A percentile compares a stretch with the other conserved stretches of the same genome.
Evolutionary conservation across 805 yeast genomes (phyloP).

Genomic region (Kuraishia borneana): DNA sequence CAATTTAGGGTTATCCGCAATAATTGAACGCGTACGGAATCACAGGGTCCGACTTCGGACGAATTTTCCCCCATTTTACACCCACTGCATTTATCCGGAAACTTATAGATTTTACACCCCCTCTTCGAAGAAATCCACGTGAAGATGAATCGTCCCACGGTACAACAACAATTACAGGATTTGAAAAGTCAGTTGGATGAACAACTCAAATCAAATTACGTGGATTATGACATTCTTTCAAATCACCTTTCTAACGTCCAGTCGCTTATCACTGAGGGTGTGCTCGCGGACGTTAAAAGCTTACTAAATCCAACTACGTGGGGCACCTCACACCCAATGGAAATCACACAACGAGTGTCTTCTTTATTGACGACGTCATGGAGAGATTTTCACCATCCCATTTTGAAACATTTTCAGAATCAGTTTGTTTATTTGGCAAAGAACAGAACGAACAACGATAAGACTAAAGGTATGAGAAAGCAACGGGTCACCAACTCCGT

Average conservation of each 20-base stretch:
- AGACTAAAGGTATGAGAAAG: constrained; percentile 1
- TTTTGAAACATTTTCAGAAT: constrained; percentile 43
- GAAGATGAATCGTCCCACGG: no score
- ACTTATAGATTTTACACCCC: no score
- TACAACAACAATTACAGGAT: no score
- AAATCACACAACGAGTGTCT: not conserved
- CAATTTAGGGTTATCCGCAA: no score
- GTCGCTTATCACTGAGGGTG: constrained; percentile 31
- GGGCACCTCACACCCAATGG: not conserved
- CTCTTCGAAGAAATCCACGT: no score
- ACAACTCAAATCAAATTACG: constrained; percentile 13
- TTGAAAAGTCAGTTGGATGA: constrained; percentile 20
- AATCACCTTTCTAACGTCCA: constrained; percentile 40
- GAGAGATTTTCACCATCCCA: constrained; percentile 55
- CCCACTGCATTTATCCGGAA: no score
- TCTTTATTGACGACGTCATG: constrained; percentile 39
- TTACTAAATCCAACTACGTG: not conserved
- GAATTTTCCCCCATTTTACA: no score
- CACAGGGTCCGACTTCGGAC: no score
- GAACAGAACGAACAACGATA: constrained; percentile 1
- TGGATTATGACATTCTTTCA: constrained; percentile 30
- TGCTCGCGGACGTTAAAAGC: constrained; percentile 21
- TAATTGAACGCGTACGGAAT: no score
- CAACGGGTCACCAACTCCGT: constrained; percentile 23
- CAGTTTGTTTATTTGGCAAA: constrained; percentile 16